Base-by-base conservation (phyloP, 116 monocot genomes). In the Trichopus zeylanicus region DNA sequence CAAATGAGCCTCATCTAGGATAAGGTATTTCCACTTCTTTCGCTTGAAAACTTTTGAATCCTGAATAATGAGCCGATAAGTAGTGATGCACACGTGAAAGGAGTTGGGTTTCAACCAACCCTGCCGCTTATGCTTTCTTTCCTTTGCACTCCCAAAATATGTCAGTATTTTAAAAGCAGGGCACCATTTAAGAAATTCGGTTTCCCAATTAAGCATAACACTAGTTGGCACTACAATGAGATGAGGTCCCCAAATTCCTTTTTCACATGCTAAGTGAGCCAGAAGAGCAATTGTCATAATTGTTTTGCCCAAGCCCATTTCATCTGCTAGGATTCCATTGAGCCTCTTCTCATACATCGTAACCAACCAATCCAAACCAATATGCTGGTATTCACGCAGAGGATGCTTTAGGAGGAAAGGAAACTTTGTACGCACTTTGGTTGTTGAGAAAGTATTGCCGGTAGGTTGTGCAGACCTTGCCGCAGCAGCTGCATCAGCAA, bases 401-500 rank as follows among this genome's bases (percentile, higher is more conserved):
- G 98, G 69, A 38, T 82, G 73, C 70, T 98, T 98, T 15, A 98
- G 72, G 60, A 98, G 92, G 59, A 98, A 98, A n/a, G 98, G 98
- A 42, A 91, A 85, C 66, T 91, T 98, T 53, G 98, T 98, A 22
- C 98, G 84, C 18, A 98, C 92, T 72, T 91, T 84, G 20, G 92
- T 91, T 28, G 98, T 98, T 29, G 80, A 98, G 76, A 91, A 98
- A 31, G 92, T 98, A 66, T 88, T 98, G 27, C 98, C 98, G 61
- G 98, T 98, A n/a, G 98, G 98, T 57, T 98, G 98, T 67, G 98
- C 98, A 56, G 92, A 98, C 69, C 98, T 98, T 67, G 98, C 98
- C 54, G 92, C 88, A 30, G 88, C 98, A 1, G 98, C 98, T 51
- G 98, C 98, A 81, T 98, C 91, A 46, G 81, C 92, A 64, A 98